Evolutionary conservation across 805 yeast species (phyloP).

Genomic region (Kurtzmaniella cleridarum): DNA sequence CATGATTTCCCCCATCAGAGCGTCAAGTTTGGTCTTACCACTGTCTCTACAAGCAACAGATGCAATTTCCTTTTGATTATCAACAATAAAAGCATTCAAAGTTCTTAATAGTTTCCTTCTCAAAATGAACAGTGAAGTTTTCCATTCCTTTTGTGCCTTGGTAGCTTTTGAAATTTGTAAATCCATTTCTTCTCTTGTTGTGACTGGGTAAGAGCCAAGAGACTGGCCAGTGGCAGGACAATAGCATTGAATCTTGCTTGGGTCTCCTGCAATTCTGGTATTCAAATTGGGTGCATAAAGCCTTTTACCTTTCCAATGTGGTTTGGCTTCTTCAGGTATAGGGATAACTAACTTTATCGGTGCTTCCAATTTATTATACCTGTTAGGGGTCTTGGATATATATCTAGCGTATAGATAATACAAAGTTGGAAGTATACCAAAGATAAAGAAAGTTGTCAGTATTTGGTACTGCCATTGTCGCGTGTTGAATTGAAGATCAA

Average conservation of each 20-base stretch:
- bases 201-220: conserved; percentile 66
- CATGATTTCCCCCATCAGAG: conserved; percentile 93
- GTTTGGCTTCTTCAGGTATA: conserved; percentile 72
- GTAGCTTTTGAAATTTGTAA: conserved; percentile 47
- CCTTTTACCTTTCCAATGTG: conserved; percentile 89
- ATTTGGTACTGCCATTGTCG: conserved; percentile 43
- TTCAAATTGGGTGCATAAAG: conserved; percentile 53
- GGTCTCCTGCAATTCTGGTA: conserved; percentile 55
- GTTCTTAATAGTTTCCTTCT: conserved; percentile 70
- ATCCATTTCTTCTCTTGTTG: conserved; percentile 69
- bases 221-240: conserved; percentile 97
- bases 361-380: conserved; percentile 38
- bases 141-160: conserved; percentile 50
- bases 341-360: conserved; percentile 47
- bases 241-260: conserved; percentile 68
- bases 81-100: conserved; percentile 62
- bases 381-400: conserved; percentile 32
- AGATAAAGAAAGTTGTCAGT: conserved; percentile 37
- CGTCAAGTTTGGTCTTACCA: conserved; percentile 94
- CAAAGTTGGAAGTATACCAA: conserved; percentile 31
- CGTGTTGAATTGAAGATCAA: conserved; percentile 34
- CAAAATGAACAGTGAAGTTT: conserved; percentile 49
- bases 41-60: conserved; percentile 94
- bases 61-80: conserved; percentile 82
- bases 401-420: conserved; percentile 32